phyloP scores from a whole-genome alignment of 192 early-diverging fungal species.

The Neocallimastix lanati region DNA sequence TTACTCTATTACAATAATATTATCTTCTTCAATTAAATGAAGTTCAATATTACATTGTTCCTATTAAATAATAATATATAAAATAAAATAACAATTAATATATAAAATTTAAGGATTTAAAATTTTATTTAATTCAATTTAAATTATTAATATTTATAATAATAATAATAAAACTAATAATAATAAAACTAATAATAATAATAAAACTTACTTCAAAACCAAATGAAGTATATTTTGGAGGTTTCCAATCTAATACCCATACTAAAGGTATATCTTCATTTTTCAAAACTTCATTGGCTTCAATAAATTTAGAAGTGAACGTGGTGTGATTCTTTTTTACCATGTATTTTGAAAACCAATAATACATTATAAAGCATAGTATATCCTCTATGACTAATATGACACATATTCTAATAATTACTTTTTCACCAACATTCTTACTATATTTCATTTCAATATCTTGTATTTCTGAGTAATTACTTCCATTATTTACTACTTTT shows the following conservation, averaged over 20 bases:
- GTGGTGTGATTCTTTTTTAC: neutral
- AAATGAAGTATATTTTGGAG: neutral
- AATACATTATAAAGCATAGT: neutral
- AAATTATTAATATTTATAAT: too few relatives aligned
- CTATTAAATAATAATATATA: neutral
- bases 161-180: too few relatives aligned
- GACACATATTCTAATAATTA: neutral
- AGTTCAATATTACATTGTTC: neutral
- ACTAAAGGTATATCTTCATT: neutral
- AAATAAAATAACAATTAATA: too few relatives aligned
- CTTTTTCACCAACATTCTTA: neutral
- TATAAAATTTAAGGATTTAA: too few relatives aligned
- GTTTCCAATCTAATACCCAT: neutral
- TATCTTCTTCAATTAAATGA: neutral
- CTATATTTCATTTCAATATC: neutral
- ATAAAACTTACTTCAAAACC: neutral
- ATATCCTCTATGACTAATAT: neutral
- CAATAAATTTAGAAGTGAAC: neutral
- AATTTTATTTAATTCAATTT: too few relatives aligned
- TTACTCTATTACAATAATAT: neutral
- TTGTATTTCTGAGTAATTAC: neutral
- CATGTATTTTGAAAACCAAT: neutral
- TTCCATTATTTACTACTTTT: neutral
- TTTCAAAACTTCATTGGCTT: neutral
- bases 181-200: too few relatives aligned